Conservation (phyloP, 164 flowering plant species). For the Vitis riparia region DNA sequence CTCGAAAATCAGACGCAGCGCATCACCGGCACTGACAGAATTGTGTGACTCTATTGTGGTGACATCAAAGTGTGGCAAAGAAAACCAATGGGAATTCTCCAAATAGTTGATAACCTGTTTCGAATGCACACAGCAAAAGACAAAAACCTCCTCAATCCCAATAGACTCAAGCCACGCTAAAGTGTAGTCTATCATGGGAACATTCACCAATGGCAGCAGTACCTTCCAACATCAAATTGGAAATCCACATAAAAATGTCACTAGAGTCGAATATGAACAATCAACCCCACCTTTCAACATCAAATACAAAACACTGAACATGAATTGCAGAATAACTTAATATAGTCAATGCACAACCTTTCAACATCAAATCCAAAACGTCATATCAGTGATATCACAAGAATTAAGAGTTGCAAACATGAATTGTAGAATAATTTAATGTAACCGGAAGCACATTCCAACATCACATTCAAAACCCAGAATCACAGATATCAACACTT, state of each 20-base stretch:
- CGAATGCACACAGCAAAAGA: constrained; percentile 93
- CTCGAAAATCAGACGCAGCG: constrained; percentile 80
- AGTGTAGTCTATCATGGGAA: constrained; percentile 91
- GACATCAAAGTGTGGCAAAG: constrained; percentile 66
- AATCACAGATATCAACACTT: too few relatives aligned
- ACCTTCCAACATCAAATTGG: constrained; percentile 43
- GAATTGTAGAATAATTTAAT: too few relatives aligned
- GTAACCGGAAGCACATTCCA: too few relatives aligned
- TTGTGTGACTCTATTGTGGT: constrained; percentile 77
- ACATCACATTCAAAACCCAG: too few relatives aligned
- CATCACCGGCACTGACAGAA: constrained; percentile 95
- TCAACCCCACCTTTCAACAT: too few relatives aligned
- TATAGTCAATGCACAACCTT: too few relatives aligned
- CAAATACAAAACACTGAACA: too few relatives aligned
- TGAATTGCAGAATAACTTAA: too few relatives aligned
- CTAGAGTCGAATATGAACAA: neutral
- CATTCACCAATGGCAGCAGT: constrained; percentile 78
- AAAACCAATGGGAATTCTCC: constrained; percentile 70
- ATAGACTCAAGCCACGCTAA: constrained; percentile 96
- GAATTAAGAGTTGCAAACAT: too few relatives aligned
- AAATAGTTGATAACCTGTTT: constrained; percentile 79
- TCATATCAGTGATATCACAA: too few relatives aligned
- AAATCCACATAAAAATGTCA: neutral
- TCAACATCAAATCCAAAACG: too few relatives aligned
- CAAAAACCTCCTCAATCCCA: constrained; percentile 89